Evolutionary conservation across 768 basidiomycete species (phyloP).

Genomic region (Tylopilus plumbeoviolaceoides): DNA sequence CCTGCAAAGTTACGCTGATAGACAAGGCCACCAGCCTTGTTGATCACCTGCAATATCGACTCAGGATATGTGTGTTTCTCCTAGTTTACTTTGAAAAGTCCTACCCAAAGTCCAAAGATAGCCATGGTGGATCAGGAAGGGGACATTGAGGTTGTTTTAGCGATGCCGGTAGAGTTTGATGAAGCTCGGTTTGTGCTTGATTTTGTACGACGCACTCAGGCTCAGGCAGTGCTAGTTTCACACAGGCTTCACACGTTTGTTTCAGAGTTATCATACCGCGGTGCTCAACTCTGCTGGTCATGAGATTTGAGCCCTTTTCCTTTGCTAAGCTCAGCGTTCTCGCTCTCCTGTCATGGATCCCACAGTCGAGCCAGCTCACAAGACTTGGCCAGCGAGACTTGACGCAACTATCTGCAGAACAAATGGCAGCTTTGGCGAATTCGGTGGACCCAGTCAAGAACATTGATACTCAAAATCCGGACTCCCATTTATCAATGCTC

Average conservation of each 20-base stretch:
- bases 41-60: conserved; percentile 66
- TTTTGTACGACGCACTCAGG: neutral
- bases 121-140: conserved; percentile 46
- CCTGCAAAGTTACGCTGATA: conserved; percentile 93
- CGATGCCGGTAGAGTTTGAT: neutral
- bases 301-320: conserved; percentile 13
- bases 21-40: conserved; percentile 96
- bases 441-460: conserved; percentile 63
- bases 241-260: conserved; percentile 13
- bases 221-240: neutral
- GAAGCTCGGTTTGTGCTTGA: no score
- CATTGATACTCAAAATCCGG: conserved; percentile 59
- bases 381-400: conserved; percentile 37
- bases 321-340: conserved; percentile 8
- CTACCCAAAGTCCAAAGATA: conserved; percentile 79
- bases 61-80: conserved; percentile 1
- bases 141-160: neutral
- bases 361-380: conserved; percentile 26
- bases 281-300: conserved; percentile 1
- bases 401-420: conserved; percentile 42
- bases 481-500: conserved; percentile 76
- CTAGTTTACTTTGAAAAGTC: conserved; percentile 10
- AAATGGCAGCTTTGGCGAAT: conserved; percentile 48
- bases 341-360: conserved; percentile 18
- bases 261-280: neutral